A percentile compares a stretch with the other conserved stretches of the same genome.
Conservation (phyloP, 2,329 filamentous ascomycete species). For the Alternaria hordeiaustralica region DNA sequence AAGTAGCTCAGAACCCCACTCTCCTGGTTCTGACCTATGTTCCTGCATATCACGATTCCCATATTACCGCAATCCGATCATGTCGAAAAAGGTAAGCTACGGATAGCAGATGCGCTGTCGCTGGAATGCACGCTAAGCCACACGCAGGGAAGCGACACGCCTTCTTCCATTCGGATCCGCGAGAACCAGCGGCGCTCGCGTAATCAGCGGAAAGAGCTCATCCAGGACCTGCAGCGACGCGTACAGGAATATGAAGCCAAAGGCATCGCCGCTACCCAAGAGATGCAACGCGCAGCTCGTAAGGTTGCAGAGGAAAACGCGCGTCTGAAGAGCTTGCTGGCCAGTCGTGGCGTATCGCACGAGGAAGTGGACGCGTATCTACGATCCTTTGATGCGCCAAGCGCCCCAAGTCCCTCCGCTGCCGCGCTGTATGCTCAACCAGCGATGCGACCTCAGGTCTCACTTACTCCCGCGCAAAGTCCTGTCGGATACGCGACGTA, state of each 20-base stretch:
- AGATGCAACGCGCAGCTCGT: slow-evolving; percentile 72
- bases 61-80: not conserved
- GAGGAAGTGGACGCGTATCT: slow-evolving; percentile 31
- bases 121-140: not conserved
- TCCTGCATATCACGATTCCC: not conserved
- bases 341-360: slow-evolving; percentile 26
- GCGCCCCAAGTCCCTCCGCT: not conserved
- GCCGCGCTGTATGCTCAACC: not conserved
- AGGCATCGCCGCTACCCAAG: slow-evolving; percentile 69
- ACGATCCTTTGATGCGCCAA: slow-evolving; percentile 14
- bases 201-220: slow-evolving; percentile 72
- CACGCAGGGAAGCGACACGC: slow-evolving; percentile 37
- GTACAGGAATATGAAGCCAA: slow-evolving; percentile 66
- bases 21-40: not conserved
- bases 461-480: not conserved
- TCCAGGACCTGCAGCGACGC: slow-evolving; percentile 69
- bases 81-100: slow-evolving; percentile 8
- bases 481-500: not conserved
- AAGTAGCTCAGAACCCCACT: not conserved
- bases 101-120: too few species aligned
- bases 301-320: slow-evolving; percentile 72
- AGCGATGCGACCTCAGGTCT: not conserved
- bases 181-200: slow-evolving; percentile 78
- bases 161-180: slow-evolving; percentile 61
- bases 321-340: slow-evolving; percentile 64